Percentiles rank a stretch among this genome's conserved stretches.
Conservation (phyloP, 331 rosid species). For the Cydonia oblonga region DNA sequence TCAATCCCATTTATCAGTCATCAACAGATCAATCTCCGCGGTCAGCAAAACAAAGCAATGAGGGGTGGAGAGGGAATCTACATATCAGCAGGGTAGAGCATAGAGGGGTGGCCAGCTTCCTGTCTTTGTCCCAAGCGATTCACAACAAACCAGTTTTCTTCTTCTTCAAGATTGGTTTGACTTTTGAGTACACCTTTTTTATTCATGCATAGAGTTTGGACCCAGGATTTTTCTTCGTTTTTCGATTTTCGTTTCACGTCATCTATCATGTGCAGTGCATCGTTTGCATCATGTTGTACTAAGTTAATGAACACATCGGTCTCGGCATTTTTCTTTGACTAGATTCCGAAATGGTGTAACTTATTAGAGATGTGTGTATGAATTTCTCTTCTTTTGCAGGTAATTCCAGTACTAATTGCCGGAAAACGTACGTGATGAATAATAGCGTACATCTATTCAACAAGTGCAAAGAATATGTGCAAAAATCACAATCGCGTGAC, state of each 20-base stretch:
- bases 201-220: background rate
- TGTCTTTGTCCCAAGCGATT: conserved; percentile 58
- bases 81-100: conserved; percentile 48
- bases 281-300: background rate
- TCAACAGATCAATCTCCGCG: conserved; percentile 37
- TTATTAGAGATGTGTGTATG: background rate
- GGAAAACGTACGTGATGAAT: no score
- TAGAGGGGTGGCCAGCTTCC: conserved; percentile 65
- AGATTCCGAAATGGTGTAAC: background rate
- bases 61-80: conserved; percentile 36
- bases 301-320: background rate
- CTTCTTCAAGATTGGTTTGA: conserved; percentile 18
- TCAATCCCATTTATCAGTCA: conserved; percentile 59
- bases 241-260: background rate
- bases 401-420: no score
- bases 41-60: conserved; percentile 35
- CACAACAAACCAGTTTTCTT: conserved; percentile 39
- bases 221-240: background rate
- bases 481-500: conserved; percentile 38
- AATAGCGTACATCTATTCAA: no score
- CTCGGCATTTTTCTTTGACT: background rate
- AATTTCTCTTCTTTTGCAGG: background rate
- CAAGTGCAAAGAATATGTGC: no score
- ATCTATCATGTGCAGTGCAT: background rate
- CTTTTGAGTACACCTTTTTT: background rate